A percentile compares a stretch with the other conserved stretches of the same genome.
phyloP scores from a whole-genome alignment of 2,329 filamentous ascomycete genomes.

The Fusarium clavum region DNA sequence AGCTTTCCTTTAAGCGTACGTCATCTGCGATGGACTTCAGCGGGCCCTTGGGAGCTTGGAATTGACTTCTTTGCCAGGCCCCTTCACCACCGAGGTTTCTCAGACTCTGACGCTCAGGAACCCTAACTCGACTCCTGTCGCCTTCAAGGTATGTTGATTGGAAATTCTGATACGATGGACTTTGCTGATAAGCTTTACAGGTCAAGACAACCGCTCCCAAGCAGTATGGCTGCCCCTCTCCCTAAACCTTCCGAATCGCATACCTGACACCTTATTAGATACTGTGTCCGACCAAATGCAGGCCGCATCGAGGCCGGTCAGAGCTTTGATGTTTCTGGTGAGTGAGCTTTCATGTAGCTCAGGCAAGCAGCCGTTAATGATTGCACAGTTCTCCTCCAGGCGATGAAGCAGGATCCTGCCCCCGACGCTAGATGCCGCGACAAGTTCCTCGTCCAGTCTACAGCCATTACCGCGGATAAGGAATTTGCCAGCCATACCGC shows the following conservation, averaged over 20 bases:
- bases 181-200: constrained; percentile 59
- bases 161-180: neutral
- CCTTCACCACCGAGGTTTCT: constrained; percentile 74
- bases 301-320: constrained; percentile 92
- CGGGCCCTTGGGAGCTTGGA: constrained; percentile 17
- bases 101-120: constrained; percentile 75
- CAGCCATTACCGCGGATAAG: constrained; percentile 83
- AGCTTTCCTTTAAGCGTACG: constrained; percentile 94
- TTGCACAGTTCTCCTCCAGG: constrained; percentile 85
- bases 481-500: constrained; percentile 83
- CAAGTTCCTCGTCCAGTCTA: constrained; percentile 97
- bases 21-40: constrained; percentile 43
- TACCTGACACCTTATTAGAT: constrained; percentile 67
- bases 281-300: constrained; percentile 97
- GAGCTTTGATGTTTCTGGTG: constrained; percentile 93
- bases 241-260: constrained; percentile 17
- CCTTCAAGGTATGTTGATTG: constrained; percentile 71
- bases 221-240: constrained; percentile 72
- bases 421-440: constrained; percentile 90
- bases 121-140: constrained; percentile 70
- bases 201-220: constrained; percentile 99
- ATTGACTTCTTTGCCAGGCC: constrained; percentile 60
- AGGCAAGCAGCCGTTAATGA: constrained; percentile 24
- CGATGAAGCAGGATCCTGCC: constrained; percentile 95
- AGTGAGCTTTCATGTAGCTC: constrained; percentile 41